Conservation (phyloP, 176 grass and related monocot genomes). For the Cenchrus fungigraminus region DNA sequence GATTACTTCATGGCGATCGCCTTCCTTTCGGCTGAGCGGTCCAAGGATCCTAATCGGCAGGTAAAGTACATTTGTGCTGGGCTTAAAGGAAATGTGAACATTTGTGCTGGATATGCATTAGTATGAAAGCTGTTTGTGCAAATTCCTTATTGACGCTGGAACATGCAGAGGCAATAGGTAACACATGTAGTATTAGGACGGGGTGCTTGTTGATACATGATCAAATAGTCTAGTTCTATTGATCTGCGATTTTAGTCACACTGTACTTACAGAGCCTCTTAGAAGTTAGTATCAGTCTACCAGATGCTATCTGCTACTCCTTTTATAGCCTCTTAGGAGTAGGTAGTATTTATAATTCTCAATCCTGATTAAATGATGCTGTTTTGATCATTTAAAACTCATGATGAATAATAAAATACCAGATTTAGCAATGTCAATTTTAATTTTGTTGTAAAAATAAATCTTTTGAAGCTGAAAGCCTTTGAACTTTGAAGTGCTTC, state of each 20-base stretch:
- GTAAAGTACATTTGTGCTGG: constrained; percentile 33
- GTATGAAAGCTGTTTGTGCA: constrained; percentile 25
- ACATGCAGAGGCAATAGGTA: not conserved
- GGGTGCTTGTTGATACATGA: not conserved
- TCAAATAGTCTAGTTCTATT: not conserved
- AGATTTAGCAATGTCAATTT: not conserved
- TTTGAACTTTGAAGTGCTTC: not conserved
- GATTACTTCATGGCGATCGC: constrained; percentile 99
- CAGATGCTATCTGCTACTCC: not conserved
- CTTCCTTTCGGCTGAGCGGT: constrained; percentile 90
- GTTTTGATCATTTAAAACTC: not conserved
- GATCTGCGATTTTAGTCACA: not conserved
- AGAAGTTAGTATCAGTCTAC: not conserved
- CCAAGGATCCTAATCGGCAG: constrained; percentile 96
- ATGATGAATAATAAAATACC: not conserved
- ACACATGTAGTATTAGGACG: not conserved
- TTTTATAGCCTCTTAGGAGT: no score
- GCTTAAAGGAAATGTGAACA: not conserved
- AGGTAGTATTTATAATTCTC: not conserved
- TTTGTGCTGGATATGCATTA: not conserved
- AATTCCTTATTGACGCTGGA: constrained; percentile 36
- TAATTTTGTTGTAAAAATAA: not conserved
- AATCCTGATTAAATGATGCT: not conserved
- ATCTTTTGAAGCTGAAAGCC: not conserved
- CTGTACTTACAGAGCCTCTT: not conserved